Conservation (phyloP, 192 early-diverging fungal genomes). For the Coemansia sp. region DNA sequence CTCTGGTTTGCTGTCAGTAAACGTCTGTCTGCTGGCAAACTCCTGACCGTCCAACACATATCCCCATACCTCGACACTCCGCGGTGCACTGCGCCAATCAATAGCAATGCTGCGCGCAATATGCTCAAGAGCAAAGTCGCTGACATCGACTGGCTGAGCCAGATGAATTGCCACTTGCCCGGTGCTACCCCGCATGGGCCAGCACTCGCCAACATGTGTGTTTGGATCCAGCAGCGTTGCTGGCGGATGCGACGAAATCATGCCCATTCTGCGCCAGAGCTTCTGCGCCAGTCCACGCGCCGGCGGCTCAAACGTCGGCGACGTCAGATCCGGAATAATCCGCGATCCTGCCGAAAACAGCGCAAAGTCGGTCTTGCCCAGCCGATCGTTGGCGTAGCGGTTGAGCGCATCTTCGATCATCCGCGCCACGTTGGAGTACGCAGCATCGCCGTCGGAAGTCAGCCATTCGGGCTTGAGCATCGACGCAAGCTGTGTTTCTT, state of each 20-base stretch:
- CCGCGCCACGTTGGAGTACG: slow-evolving; percentile 39
- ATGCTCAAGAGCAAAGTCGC: slow-evolving; percentile 68
- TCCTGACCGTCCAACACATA: slow-evolving; percentile 25
- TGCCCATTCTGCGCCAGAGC: slow-evolving; percentile 27
- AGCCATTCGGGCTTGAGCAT: slow-evolving; percentile 46
- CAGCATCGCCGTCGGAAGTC: slow-evolving; percentile 39
- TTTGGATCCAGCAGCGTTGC: slow-evolving; percentile 42
- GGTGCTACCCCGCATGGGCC: slow-evolving; percentile 63
- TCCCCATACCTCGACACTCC: slow-evolving; percentile 65
- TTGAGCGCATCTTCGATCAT: slow-evolving; percentile 61
- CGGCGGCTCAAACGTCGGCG: slow-evolving; percentile 53
- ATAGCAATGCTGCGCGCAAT: slow-evolving; percentile 57
- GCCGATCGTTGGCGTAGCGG: slow-evolving; percentile 56
- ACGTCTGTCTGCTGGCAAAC: not conserved
- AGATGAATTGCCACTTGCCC: slow-evolving; percentile 65
- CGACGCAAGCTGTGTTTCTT: slow-evolving; percentile 31
- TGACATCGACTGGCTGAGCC: slow-evolving; percentile 56
- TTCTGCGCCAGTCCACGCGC: slow-evolving; percentile 22
- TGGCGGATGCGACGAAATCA: slow-evolving; percentile 43
- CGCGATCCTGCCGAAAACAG: slow-evolving; percentile 62
- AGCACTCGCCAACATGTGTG: slow-evolving; percentile 68
- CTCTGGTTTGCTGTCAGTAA: not conserved
- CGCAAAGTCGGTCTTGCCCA: slow-evolving; percentile 69
- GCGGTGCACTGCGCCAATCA: slow-evolving; percentile 62
- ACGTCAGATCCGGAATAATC: slow-evolving; percentile 62